Percentiles rank a stretch among this genome's conserved stretches.
Conservation (phyloP, 1,284 basidiomycete species). For the Trichosporon faecale region DNA sequence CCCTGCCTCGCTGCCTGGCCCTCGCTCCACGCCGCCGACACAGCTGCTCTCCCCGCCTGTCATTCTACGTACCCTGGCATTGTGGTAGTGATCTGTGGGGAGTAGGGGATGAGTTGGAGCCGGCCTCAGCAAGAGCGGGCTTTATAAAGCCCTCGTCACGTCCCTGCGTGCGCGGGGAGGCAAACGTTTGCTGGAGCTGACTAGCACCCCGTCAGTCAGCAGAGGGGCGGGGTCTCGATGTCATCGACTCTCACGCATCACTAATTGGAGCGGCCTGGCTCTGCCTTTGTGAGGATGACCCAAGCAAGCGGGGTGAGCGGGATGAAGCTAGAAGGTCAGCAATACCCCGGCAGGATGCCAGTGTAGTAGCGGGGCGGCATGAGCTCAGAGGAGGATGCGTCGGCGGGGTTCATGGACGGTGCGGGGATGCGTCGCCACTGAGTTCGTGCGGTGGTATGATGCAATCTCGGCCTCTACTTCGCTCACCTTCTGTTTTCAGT, state of each 20-base stretch:
- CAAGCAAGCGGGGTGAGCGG: no score
- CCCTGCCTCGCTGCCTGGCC: no score
- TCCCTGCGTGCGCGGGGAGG: neutral
- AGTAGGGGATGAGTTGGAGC: neutral
- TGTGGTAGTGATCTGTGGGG: neutral
- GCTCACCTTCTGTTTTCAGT: neutral
- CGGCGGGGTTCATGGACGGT: neutral
- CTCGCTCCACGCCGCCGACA: no score
- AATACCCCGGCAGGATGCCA: neutral
- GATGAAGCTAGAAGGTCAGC: neutral
- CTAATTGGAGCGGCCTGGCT: neutral
- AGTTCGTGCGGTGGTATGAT: neutral
- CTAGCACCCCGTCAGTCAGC: neutral
- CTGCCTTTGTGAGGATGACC: neutral
- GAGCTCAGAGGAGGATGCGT: neutral
- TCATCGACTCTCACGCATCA: neutral
- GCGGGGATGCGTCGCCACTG: neutral
- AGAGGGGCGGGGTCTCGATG: neutral
- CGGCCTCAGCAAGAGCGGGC: neutral
- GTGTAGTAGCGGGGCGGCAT: no score
- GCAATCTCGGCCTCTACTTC: conserved; percentile 2
- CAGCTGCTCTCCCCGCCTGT: no score
- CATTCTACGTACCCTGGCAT: neutral
- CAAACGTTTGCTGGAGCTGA: neutral
- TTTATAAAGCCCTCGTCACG: neutral